phyloP scores from a whole-genome alignment of 164 flowering plant genomes.

The Tetrastigma voinierianum region DNA sequence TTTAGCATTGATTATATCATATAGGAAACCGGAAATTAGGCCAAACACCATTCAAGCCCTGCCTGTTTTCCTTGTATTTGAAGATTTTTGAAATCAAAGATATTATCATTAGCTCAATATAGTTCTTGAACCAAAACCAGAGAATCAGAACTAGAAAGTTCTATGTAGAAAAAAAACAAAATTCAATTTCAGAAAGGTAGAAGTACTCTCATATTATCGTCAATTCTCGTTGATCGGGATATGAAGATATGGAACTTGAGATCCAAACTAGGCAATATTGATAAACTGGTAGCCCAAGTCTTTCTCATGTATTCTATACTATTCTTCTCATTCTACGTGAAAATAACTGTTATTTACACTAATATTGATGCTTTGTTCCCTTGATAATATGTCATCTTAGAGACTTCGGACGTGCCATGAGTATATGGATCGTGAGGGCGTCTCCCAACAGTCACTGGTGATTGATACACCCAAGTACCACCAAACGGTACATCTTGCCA shows the following conservation, averaged over 20 bases:
- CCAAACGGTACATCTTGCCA: slow-evolving; percentile 77
- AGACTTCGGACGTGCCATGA: slow-evolving; percentile 74
- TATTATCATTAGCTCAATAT: no score
- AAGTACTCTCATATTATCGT: no score
- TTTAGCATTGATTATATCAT: background rate
- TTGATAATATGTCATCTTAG: slow-evolving; percentile 29
- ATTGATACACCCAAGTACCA: slow-evolving; percentile 75
- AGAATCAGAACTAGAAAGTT: no score
- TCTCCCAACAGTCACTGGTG: slow-evolving; percentile 68
- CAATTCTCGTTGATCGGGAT: background rate
- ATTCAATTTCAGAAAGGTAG: no score
- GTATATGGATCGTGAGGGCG: slow-evolving; percentile 72
- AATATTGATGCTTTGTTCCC: background rate
- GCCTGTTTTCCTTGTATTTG: no score
- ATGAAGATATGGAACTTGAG: background rate
- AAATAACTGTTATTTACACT: background rate
- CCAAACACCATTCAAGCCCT: background rate
- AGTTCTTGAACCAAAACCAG: no score
- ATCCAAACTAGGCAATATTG: background rate
- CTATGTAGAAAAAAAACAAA: no score
- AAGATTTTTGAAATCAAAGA: no score
- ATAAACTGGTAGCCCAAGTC: background rate
- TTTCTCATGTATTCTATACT: background rate
- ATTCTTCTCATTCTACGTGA: background rate
- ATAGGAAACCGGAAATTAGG: background rate